Conservation (phyloP, 2,329 filamentous ascomycete species). For the Stylonectria norvegica region DNA sequence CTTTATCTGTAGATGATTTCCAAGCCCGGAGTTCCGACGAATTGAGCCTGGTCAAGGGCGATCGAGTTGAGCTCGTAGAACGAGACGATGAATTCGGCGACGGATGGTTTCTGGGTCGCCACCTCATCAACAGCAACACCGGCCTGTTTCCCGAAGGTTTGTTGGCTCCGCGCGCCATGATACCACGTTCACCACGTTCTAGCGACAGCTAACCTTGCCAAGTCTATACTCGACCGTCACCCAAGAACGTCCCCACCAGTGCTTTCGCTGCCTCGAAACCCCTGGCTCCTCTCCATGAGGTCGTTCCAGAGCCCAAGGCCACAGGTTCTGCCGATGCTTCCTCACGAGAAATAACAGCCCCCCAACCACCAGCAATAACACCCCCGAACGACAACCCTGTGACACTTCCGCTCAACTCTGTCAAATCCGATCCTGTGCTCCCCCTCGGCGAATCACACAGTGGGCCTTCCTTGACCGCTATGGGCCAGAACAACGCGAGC, state of each 20-base stretch:
- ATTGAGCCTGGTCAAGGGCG: conserved; percentile 79
- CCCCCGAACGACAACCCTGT: conserved; percentile 27
- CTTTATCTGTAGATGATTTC: conserved; percentile 70
- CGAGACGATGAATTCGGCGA: conserved; percentile 86
- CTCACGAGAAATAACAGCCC: conserved; percentile 30
- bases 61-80: conserved; percentile 78
- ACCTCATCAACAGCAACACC: conserved; percentile 68
- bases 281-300: conserved; percentile 30
- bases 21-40: conserved; percentile 88
- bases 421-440: conserved; percentile 31
- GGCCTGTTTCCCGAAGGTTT: conserved; percentile 81
- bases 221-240: conserved; percentile 62
- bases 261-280: conserved; percentile 31
- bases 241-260: conserved; percentile 40
- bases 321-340: conserved; percentile 18
- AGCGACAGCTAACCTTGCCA: conserved; percentile 21
- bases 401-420: conserved; percentile 45
- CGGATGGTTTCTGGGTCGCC: conserved; percentile 78
- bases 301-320: conserved; percentile 23
- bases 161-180: conserved; percentile 25
- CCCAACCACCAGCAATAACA: conserved; percentile 29
- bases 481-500: conserved; percentile 38
- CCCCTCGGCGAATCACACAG: conserved; percentile 25
- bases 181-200: no score
- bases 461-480: conserved; percentile 23